A percentile compares a stretch with the other conserved stretches of the same genome.
These are phyloP conservation scores for Coniferiporia weirii DNA, from an alignment of 1,284 basidiomycete genomes.

Conservation along the genomic window DNA sequence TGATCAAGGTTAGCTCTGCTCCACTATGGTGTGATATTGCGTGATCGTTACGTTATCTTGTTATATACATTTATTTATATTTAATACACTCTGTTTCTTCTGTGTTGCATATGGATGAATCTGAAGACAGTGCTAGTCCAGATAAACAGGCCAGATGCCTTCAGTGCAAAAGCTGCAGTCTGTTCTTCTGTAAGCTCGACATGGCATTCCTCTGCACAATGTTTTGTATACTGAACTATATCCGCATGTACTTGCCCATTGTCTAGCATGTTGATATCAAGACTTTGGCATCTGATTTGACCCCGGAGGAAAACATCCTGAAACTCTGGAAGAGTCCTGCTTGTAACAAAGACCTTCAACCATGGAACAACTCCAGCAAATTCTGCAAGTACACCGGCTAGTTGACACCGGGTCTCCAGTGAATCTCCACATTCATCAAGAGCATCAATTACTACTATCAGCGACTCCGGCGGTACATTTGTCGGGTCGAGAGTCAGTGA, in stretches of 20 bases:
- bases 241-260: neutral
- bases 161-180: slow-evolving; percentile 22
- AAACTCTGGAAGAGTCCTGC: slow-evolving; percentile 3
- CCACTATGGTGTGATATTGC: too few species aligned
- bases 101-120: slow-evolving; percentile 18
- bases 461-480: neutral
- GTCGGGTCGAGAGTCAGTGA: neutral
- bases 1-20: too few species aligned
- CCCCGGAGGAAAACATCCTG: neutral
- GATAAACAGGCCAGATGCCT: slow-evolving; percentile 26
- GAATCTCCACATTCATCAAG: slow-evolving; percentile 7
- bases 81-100: neutral
- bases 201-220: neutral
- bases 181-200: slow-evolving; percentile 5
- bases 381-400: neutral
- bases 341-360: slow-evolving; percentile 7
- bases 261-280: neutral
- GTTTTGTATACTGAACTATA: neutral
- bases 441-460: slow-evolving; percentile 5
- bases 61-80: too few species aligned
- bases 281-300: too few species aligned
- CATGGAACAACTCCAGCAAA: neutral
- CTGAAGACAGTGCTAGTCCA: slow-evolving; percentile 27
- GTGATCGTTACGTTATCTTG: too few species aligned
- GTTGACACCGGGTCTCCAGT: neutral